A percentile compares a stretch with the other conserved stretches of the same genome.
phyloP scores from a whole-genome alignment of 164 flowering plant species.

The Kalanchoe fedtschenkoi region DNA sequence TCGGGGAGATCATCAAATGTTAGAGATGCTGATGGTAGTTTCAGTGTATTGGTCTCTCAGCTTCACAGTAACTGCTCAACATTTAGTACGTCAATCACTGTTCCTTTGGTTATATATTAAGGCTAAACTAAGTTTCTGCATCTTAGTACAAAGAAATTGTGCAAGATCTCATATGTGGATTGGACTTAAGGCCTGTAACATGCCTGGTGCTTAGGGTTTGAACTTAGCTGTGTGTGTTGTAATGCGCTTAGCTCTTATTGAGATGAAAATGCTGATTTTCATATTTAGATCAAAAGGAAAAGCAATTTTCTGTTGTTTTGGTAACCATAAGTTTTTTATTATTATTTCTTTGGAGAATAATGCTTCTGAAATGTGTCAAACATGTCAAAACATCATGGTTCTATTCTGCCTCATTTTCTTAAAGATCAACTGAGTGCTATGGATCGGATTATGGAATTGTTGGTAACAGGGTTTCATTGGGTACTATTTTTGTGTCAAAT shows the following conservation, averaged over 20 bases:
- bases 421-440: background rate
- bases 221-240: no score
- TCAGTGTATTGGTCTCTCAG: background rate
- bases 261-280: background rate
- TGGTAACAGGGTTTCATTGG: constrained; percentile 17
- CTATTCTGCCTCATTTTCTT: background rate
- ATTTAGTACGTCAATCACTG: background rate
- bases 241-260: background rate
- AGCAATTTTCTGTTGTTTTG: no score
- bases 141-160: background rate
- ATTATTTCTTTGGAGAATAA: background rate
- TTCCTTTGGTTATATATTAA: background rate
- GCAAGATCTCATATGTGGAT: background rate
- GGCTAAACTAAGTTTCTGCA: background rate
- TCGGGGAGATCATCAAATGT: constrained; percentile 9
- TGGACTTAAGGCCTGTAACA: background rate
- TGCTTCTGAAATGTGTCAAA: background rate
- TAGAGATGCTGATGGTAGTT: background rate
- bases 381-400: background rate
- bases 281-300: background rate
- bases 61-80: constrained; percentile 1
- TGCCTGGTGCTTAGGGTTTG: background rate
- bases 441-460: background rate
- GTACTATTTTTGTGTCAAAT: no score
- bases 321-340: no score